Evolutionary conservation across 345 rosid species (phyloP), one percentile per base, ranked within the genome.

Genomic region (Boechera retrofracta): DNA sequence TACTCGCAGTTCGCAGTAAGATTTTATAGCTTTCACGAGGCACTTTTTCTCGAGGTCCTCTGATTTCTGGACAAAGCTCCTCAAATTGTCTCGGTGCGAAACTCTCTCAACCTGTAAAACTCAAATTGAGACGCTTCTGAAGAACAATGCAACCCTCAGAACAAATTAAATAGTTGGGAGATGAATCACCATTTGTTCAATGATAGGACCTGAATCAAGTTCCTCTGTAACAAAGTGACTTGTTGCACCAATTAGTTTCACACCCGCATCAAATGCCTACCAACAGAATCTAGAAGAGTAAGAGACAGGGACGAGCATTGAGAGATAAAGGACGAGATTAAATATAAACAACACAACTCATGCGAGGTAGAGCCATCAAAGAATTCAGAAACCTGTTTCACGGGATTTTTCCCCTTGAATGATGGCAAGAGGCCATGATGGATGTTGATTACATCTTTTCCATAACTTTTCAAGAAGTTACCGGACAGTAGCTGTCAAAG

Each of bases 371-470:
- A 64, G 38, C 10, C 16, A 77, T 42, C 64, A 72, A n/a, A 59
- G 74, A 63, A 71, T 5, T 51, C 35, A 64, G 70, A 68, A 45
- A 92, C 98, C 98, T 95, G 99, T 77, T 82, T 91, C 0, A 89
- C 86, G 6, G 99, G 98, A 41, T 78, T 68, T 49, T 96, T 84
- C n/a, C 99, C 99, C 82, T 85, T 92, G 81, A 92, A 95, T 63
- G 99, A 92, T 47, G 99, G 98, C 82, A 95, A 79, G 84, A 92
- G 99, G 32, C 99, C 99, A 71, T 95, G 99, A 82, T 95, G 99
- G 78, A 95, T 95, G 83, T 95, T 95, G 73, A 95, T 92, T 78
- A 92, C 71, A 86, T 92, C 96, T 83, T 92, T 95, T 66, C 96
- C 92, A 74, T 95, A 91, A 77, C 60, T 71, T 82, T 70, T 83